Percentiles rank a stretch among this genome's conserved stretches.
Conservation (phyloP, 2,329 filamentous ascomycete species). For the Atkinsonella hypoxylon region DNA sequence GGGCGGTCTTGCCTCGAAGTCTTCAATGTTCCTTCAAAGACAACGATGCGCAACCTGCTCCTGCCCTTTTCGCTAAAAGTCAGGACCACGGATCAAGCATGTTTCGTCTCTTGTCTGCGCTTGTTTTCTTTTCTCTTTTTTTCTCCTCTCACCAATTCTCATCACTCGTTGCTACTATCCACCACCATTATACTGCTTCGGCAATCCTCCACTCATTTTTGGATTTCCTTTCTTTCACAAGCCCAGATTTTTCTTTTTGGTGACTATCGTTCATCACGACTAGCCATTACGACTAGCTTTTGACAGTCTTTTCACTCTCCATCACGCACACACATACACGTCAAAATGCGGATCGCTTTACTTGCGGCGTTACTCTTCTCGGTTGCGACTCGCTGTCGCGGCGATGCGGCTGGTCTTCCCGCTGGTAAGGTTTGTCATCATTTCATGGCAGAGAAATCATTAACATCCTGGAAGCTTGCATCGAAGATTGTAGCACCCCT, state of each 20-base stretch:
- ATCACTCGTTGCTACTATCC: slow-evolving; percentile 12
- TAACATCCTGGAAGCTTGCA: slow-evolving; percentile 9
- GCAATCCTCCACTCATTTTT: slow-evolving; percentile 19
- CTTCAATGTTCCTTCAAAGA: background rate
- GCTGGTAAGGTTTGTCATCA: background rate
- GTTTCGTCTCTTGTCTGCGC: background rate
- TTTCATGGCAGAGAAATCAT: background rate
- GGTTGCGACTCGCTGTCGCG: slow-evolving; percentile 5
- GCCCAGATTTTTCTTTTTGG: slow-evolving; percentile 16
- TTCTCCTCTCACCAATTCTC: slow-evolving; percentile 9
- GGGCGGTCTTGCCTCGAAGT: background rate
- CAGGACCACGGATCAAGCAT: background rate
- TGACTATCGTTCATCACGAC: slow-evolving; percentile 20
- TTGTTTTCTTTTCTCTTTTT: slow-evolving; percentile 1
- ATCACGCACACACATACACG: slow-evolving; percentile 1
- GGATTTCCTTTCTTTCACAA: slow-evolving; percentile 13
- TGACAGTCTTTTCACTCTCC: slow-evolving; percentile 9
- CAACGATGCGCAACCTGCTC: background rate
- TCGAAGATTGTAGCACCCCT: slow-evolving; percentile 11
- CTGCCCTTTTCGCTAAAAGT: background rate
- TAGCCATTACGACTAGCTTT: slow-evolving; percentile 10
- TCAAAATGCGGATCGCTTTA: slow-evolving; percentile 14
- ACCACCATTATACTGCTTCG: slow-evolving; percentile 12
- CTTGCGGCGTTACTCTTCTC: slow-evolving; percentile 8
- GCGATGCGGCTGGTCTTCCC: background rate